Conservation (phyloP, 2,329 filamentous ascomycete species). For the Verticillium tricorpus region DNA sequence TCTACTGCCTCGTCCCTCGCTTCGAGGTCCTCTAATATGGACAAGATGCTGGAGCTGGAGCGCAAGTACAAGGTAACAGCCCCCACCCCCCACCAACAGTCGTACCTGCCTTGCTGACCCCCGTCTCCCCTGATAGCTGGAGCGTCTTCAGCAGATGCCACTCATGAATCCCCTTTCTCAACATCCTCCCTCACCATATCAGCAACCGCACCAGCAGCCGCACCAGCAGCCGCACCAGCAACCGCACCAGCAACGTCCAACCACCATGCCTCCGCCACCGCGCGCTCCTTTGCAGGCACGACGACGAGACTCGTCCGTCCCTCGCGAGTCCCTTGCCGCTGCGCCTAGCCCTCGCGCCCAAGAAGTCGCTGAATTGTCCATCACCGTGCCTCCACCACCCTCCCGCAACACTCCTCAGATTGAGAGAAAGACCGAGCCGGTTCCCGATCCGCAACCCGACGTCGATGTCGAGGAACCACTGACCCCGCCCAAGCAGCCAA, state of each 20-base stretch:
- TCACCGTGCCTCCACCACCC: constrained; percentile 19
- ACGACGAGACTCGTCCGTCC: neutral
- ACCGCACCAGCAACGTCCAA: constrained; percentile 5
- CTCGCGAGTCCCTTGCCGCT: neutral
- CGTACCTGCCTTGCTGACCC: constrained; percentile 3
- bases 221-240: constrained; percentile 10
- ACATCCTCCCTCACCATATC: constrained; percentile 10
- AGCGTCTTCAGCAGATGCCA: constrained; percentile 10
- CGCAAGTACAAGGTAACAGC: constrained; percentile 51
- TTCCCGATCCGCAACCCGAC: constrained; percentile 9
- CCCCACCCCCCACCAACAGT: neutral
- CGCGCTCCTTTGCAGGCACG: constrained; percentile 9
- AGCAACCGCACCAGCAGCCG: constrained; percentile 9
- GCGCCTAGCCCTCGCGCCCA: neutral
- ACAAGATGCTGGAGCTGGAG: constrained; percentile 57
- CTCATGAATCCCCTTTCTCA: constrained; percentile 4
- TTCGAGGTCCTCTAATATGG: constrained; percentile 38
- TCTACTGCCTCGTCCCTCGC: constrained; percentile 1
- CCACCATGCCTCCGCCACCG: constrained; percentile 2
- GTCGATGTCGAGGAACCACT: constrained; percentile 13
- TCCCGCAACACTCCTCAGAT: constrained; percentile 1
- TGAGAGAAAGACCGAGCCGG: neutral
- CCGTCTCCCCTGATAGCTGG: constrained; percentile 9
- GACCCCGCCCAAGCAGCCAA: constrained; percentile 17
- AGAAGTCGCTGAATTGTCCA: constrained; percentile 24